Conservation (phyloP, 768 basidiomycete genomes). For the Russula compacta region DNA sequence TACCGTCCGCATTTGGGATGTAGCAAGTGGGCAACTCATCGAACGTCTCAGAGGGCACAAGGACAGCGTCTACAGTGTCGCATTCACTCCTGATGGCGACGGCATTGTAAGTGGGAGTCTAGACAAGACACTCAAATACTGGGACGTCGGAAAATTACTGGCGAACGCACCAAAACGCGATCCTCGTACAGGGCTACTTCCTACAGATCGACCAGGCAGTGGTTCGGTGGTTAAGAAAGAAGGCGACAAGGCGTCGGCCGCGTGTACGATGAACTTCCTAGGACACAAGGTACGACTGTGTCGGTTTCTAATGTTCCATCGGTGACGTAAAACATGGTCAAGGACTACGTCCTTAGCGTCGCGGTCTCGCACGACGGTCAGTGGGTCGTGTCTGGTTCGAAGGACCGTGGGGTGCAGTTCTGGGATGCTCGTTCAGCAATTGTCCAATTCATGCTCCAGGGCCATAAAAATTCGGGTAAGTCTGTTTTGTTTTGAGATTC, state of each 20-base stretch:
- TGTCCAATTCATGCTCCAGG: conserved; percentile 91
- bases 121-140: conserved; percentile 56
- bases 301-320: background rate
- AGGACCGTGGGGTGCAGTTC: conserved; percentile 94
- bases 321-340: conserved; percentile 4
- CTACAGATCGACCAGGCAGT: conserved; percentile 16
- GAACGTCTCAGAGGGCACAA: conserved; percentile 52
- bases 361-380: conserved; percentile 86
- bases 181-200: conserved; percentile 13
- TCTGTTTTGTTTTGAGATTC: background rate
- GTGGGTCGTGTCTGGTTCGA: conserved; percentile 92
- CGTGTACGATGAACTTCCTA: conserved; percentile 74
- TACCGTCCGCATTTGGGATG: conserved; percentile 69
- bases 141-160: conserved; percentile 40
- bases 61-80: conserved; percentile 59
- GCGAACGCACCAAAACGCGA: conserved; percentile 29
- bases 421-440: conserved; percentile 74
- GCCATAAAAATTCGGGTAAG: conserved; percentile 57
- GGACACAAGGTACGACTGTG: conserved; percentile 65
- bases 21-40: conserved; percentile 42
- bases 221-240: conserved; percentile 34
- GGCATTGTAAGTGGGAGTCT: conserved; percentile 82
- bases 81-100: conserved; percentile 88
- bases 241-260: conserved; percentile 37
- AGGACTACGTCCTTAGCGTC: conserved; percentile 68